Evolutionary conservation across 2,329 filamentous ascomycete species (phyloP).

Genomic region (Shiraia sp.): DNA sequence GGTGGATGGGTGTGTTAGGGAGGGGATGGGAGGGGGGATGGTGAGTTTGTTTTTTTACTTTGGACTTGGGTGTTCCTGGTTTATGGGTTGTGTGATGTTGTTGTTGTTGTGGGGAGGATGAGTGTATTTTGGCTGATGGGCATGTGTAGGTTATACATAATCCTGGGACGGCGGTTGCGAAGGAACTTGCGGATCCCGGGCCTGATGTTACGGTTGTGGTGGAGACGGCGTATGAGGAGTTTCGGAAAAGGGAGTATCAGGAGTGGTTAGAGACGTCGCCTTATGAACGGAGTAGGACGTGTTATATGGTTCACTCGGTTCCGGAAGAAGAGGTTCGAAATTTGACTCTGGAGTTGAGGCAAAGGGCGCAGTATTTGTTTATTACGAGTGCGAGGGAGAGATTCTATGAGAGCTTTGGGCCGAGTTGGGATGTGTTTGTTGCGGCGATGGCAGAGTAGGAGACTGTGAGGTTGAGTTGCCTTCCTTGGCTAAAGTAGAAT

Average conservation of each 20-base stretch:
- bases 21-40: slow-evolving; percentile 10
- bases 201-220: slow-evolving; percentile 33
- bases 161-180: slow-evolving; percentile 30
- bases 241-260: slow-evolving; percentile 22
- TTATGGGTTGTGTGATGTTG: too few relatives aligned
- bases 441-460: slow-evolving; percentile 14
- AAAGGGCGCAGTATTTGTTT: slow-evolving; percentile 29
- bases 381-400: slow-evolving; percentile 23
- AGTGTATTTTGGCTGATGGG: too few relatives aligned
- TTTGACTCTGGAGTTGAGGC: slow-evolving; percentile 14
- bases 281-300: slow-evolving; percentile 20
- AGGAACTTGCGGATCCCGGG: slow-evolving; percentile 21
- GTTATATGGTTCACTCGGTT: slow-evolving; percentile 34
- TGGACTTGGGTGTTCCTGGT: too few relatives aligned
- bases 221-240: slow-evolving; percentile 25
- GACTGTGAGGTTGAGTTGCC: neutral
- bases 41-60: slow-evolving; percentile 8
- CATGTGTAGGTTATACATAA: slow-evolving; percentile 38
- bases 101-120: too few relatives aligned
- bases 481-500: neutral
- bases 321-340: slow-evolving; percentile 16
- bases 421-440: slow-evolving; percentile 26
- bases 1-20: slow-evolving; percentile 19
- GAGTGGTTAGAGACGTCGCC: slow-evolving; percentile 29
- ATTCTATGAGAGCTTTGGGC: slow-evolving; percentile 29